A percentile compares a stretch with the other conserved stretches of the same genome.
Evolutionary conservation across 176 grass and related monocot species (phyloP).

Genomic region (Hsuehochloa calcarea): DNA sequence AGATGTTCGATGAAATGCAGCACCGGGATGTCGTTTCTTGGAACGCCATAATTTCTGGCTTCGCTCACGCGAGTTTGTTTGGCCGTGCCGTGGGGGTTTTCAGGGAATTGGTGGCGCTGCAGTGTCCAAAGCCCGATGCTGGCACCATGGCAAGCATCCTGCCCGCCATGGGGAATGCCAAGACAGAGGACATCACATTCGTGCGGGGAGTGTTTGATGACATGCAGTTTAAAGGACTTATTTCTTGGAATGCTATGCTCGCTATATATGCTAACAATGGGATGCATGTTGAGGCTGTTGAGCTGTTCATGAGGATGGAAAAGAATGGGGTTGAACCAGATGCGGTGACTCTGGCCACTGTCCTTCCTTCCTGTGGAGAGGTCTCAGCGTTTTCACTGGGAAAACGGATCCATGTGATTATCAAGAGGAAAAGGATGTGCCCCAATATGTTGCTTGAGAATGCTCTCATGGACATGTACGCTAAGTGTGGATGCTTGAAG

Average conservation of each 20-base stretch:
- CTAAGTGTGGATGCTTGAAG: conserved; percentile 68
- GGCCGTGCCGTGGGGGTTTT: conserved; percentile 37
- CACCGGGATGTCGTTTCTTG: conserved; percentile 64
- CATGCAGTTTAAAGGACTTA: conserved; percentile 48
- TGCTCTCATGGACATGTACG: conserved; percentile 76
- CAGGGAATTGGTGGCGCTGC: conserved; percentile 44
- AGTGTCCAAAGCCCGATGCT: conserved; percentile 44
- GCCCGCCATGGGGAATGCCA: conserved; percentile 46
- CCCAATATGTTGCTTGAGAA: conserved; percentile 82
- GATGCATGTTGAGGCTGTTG: conserved; percentile 52
- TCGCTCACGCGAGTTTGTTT: conserved; percentile 30
- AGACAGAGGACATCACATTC: conserved; percentile 27
- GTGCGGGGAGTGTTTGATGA: conserved; percentile 49
- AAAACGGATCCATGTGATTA: conserved; percentile 54
- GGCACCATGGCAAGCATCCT: conserved; percentile 74
- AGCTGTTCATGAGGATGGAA: conserved; percentile 66
- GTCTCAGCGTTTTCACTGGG: conserved; percentile 61
- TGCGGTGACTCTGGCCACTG: conserved; percentile 48
- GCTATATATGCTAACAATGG: conserved; percentile 64
- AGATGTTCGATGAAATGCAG: conserved; percentile 62
- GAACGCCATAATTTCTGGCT: conserved; percentile 77
- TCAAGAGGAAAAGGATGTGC: conserved; percentile 51
- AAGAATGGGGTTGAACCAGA: conserved; percentile 58
- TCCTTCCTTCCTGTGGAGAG: conserved; percentile 74
- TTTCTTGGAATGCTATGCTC: conserved; percentile 87